Percentiles rank a stretch among this genome's conserved stretches.
phyloP scores from a whole-genome alignment of 2,329 filamentous ascomycete genomes.

The Fusarium buharicum region DNA sequence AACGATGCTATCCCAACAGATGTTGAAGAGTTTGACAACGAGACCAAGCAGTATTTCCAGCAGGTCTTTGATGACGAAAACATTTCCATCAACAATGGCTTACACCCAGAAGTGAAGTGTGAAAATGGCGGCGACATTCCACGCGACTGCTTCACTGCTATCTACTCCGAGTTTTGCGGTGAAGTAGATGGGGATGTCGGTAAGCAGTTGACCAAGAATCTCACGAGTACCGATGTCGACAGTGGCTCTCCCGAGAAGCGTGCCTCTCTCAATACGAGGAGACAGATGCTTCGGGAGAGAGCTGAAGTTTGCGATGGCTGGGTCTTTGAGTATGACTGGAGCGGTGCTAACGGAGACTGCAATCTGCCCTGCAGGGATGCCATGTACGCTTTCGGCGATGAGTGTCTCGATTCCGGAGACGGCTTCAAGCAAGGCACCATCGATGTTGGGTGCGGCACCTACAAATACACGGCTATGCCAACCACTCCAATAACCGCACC shows the following conservation, averaged over 20 bases:
- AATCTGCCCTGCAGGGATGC: neutral
- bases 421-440: neutral
- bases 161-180: neutral
- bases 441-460: conserved; percentile 6
- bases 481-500: neutral
- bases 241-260: neutral
- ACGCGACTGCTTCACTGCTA: neutral
- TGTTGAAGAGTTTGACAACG: neutral
- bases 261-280: neutral
- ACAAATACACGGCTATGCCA: neutral
- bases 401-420: neutral
- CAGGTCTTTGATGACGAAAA: neutral
- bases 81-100: neutral
- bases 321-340: neutral
- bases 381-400: neutral
- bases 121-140: neutral
- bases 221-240: neutral
- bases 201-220: neutral
- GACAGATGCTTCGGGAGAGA: neutral
- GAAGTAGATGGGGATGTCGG: neutral
- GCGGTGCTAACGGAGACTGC: neutral
- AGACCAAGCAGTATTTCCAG: neutral
- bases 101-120: neutral
- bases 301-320: neutral
- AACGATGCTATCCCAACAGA: neutral